Evolutionary conservation across 371 early-diverging fungal genomes (phyloP).

Genomic region (Mortierella sp.): DNA sequence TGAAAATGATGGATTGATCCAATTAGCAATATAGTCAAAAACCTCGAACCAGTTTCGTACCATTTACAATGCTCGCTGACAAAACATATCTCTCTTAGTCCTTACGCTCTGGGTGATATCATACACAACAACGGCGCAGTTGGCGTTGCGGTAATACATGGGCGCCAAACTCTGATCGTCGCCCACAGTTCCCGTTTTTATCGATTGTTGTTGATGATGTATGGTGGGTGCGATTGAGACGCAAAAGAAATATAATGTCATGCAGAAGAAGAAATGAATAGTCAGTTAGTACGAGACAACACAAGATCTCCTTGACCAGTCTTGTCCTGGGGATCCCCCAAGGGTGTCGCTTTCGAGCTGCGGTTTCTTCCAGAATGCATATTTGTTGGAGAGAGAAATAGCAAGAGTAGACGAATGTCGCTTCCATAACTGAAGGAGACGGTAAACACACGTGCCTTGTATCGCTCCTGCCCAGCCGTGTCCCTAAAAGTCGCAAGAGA

Average conservation of each 20-base stretch:
- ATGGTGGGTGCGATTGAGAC: background rate
- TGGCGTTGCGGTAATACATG: conserved; percentile 99
- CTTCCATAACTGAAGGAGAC: background rate
- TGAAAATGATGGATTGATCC: background rate
- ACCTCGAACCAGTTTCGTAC: background rate
- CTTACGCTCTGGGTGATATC: conserved; percentile 95
- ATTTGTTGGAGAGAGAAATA: too few relatives aligned
- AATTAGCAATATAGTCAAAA: background rate
- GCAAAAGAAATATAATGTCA: background rate
- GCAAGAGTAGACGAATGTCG: background rate
- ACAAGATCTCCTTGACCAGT: background rate
- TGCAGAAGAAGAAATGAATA: background rate
- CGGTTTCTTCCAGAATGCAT: too few relatives aligned
- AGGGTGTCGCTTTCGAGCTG: too few relatives aligned
- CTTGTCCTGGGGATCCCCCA: background rate
- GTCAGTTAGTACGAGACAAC: background rate
- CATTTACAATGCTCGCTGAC: background rate
- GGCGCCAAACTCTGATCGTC: conserved; percentile 91
- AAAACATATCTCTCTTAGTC: background rate
- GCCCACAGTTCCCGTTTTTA: background rate
- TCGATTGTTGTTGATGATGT: background rate
- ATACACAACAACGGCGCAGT: conserved; percentile 96
- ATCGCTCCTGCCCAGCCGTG: conserved; percentile 96
- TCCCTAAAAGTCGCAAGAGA: conserved; percentile 72
- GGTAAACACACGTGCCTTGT: conserved; percentile 71